Evolutionary conservation across 2,329 filamentous ascomycete species (phyloP).

Genomic region (Monosporascus ibericus): DNA sequence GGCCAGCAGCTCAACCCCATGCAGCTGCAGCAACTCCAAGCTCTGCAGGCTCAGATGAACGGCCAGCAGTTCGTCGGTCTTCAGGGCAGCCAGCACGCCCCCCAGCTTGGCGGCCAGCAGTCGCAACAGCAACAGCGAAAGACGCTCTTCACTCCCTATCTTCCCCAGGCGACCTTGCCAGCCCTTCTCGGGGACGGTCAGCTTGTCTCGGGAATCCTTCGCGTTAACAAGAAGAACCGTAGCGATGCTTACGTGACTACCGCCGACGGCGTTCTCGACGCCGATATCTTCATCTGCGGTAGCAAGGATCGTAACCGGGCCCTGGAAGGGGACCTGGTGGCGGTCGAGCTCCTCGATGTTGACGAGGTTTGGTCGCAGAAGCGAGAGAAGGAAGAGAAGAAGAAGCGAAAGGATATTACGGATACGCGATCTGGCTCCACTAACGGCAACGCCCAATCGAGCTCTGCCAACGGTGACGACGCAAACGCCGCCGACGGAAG

Average conservation of each 20-base stretch:
- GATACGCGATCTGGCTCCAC: conserved; percentile 77
- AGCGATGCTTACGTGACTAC: conserved; percentile 98
- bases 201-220: conserved; percentile 90
- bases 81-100: conserved; percentile 66
- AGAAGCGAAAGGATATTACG: conserved; percentile 98
- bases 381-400: conserved; percentile 99
- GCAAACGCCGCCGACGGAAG: conserved; percentile 68
- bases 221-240: conserved; percentile 99
- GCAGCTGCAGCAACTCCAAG: conserved; percentile 85
- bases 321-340: conserved; percentile 90
- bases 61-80: conserved; percentile 67
- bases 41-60: conserved; percentile 81
- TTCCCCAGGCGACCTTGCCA: conserved; percentile 89
- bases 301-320: conserved; percentile 98
- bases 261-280: conserved; percentile 78
- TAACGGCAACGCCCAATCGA: conserved; percentile 63
- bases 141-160: conserved; percentile 95
- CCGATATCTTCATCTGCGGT: conserved; percentile 98
- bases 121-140: conserved; percentile 89
- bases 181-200: conserved; percentile 87
- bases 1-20: conserved; percentile 83
- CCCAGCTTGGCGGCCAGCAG: conserved; percentile 57
- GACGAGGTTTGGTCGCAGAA: conserved; percentile 99
- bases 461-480: conserved; percentile 54
- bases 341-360: conserved; percentile 91